Conservation (phyloP, 2,329 filamentous ascomycete species). For the Rhynchosporium secalis region DNA sequence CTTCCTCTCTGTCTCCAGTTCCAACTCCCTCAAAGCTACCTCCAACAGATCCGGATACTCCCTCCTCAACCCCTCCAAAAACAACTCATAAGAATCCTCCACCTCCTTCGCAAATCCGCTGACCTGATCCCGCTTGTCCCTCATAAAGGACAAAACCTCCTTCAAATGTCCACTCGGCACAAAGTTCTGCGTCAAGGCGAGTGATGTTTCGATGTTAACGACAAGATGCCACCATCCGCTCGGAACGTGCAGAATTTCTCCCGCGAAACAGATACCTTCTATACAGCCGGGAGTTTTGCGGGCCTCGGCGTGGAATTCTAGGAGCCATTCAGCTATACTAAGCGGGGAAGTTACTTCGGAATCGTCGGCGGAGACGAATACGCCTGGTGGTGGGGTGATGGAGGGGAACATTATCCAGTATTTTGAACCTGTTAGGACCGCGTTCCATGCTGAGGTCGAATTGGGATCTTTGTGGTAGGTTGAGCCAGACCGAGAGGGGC, state of each 20-base stretch:
- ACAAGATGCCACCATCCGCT: conserved; percentile 97
- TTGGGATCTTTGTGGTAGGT: conserved; percentile 90
- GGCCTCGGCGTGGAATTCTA: conserved; percentile 85
- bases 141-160: conserved; percentile 77
- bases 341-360: conserved; percentile 92
- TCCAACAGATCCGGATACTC: conserved; percentile 67
- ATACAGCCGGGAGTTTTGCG: conserved; percentile 72
- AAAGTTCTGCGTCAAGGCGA: conserved; percentile 95
- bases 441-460: conserved; percentile 85
- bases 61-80: conserved; percentile 66
- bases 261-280: conserved; percentile 80
- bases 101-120: conserved; percentile 79
- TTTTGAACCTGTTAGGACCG: conserved; percentile 83
- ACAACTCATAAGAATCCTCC: conserved; percentile 70
- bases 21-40: conserved; percentile 63
- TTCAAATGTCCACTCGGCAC: conserved; percentile 72
- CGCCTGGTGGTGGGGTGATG: conserved; percentile 67
- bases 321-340: conserved; percentile 94
- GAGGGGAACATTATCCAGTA: conserved; percentile 98
- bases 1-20: conserved; percentile 48
- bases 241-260: conserved; percentile 89
- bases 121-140: conserved; percentile 80
- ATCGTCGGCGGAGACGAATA: conserved; percentile 84
- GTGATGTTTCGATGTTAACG: conserved; percentile 79
- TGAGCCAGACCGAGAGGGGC: conserved; percentile 81